Percentiles rank a stretch among this genome's conserved stretches.
Evolutionary conservation across 257 asterid species (phyloP).

Genomic region (Solanum bulbocastanum): DNA sequence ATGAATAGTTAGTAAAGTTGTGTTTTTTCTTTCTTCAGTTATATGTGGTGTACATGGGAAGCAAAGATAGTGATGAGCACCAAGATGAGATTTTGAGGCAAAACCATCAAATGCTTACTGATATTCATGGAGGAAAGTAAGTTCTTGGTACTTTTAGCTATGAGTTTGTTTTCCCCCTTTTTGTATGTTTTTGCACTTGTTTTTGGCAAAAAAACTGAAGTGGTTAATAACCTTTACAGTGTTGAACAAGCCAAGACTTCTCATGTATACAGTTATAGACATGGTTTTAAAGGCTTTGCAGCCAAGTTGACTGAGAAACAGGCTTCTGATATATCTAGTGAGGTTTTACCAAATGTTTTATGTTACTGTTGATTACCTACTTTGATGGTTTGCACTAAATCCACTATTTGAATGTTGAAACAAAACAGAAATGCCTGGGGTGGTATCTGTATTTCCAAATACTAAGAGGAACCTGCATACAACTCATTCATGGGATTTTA

Average conservation of each 20-base stretch:
- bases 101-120: slow-evolving; percentile 61
- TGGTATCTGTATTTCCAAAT: slow-evolving; percentile 88
- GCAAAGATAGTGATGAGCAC: slow-evolving; percentile 42
- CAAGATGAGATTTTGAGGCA: slow-evolving; percentile 73
- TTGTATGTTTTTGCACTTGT: neutral
- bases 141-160: neutral
- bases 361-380: neutral
- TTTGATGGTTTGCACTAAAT: neutral
- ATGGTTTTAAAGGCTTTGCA: slow-evolving; percentile 97
- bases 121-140: slow-evolving; percentile 77
- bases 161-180: neutral
- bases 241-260: slow-evolving; percentile 68
- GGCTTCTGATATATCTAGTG: slow-evolving; percentile 71
- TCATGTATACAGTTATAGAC: slow-evolving; percentile 76
- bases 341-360: slow-evolving; percentile 2
- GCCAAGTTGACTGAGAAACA: slow-evolving; percentile 78
- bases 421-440: slow-evolving; percentile 80
- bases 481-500: slow-evolving; percentile 98
- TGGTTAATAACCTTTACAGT: slow-evolving; percentile 31
- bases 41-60: slow-evolving; percentile 96
- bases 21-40: slow-evolving; percentile 27
- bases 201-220: neutral
- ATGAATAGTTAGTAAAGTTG: neutral
- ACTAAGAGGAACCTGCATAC: slow-evolving; percentile 74
- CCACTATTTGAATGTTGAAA: neutral